These are phyloP conservation scores for Blastosporella zonata DNA, from an alignment of 1,284 basidiomycete species.

Conservation along the genomic window DNA sequence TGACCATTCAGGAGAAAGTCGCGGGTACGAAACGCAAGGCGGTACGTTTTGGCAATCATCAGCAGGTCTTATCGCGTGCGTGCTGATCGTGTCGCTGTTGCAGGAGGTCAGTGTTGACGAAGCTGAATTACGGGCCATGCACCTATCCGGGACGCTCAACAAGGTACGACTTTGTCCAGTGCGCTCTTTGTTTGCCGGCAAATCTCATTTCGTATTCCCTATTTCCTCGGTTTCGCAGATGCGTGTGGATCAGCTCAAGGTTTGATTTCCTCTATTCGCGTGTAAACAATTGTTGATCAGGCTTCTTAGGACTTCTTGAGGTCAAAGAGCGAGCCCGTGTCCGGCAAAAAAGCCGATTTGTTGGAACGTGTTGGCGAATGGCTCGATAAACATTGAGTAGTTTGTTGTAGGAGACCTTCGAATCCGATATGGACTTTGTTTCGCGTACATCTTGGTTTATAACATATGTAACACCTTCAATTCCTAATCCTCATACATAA, in stretches of 20 bases:
- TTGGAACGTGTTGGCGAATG: slow-evolving; percentile 60
- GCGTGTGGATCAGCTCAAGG: slow-evolving; percentile 77
- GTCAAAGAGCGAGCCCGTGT: slow-evolving; percentile 53
- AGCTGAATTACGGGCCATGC: slow-evolving; percentile 65
- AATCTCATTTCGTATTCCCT: slow-evolving; percentile 13
- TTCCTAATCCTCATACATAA: no score
- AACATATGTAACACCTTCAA: no score
- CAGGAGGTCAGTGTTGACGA: slow-evolving; percentile 62
- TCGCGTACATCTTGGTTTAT: not conserved
- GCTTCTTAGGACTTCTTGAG: slow-evolving; percentile 61
- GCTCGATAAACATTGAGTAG: slow-evolving; percentile 45
- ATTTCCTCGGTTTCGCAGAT: slow-evolving; percentile 43
- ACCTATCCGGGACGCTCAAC: slow-evolving; percentile 51
- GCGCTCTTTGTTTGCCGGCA: not conserved
- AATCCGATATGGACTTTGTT: not conserved
- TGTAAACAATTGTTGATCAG: slow-evolving; percentile 9
- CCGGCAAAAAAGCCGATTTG: slow-evolving; percentile 71
- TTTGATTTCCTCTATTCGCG: slow-evolving; percentile 25
- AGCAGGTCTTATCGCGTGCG: slow-evolving; percentile 9
- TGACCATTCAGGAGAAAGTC: slow-evolving; percentile 31
- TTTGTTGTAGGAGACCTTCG: not conserved
- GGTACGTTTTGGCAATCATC: slow-evolving; percentile 39
- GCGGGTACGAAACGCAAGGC: slow-evolving; percentile 66
- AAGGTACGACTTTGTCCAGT: slow-evolving; percentile 52
- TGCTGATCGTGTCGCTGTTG: slow-evolving; percentile 6